Percentiles rank a stretch among this genome's conserved stretches.
Conservation (phyloP, 352 stramenopile species). For the Phytophthora hibernalis region DNA sequence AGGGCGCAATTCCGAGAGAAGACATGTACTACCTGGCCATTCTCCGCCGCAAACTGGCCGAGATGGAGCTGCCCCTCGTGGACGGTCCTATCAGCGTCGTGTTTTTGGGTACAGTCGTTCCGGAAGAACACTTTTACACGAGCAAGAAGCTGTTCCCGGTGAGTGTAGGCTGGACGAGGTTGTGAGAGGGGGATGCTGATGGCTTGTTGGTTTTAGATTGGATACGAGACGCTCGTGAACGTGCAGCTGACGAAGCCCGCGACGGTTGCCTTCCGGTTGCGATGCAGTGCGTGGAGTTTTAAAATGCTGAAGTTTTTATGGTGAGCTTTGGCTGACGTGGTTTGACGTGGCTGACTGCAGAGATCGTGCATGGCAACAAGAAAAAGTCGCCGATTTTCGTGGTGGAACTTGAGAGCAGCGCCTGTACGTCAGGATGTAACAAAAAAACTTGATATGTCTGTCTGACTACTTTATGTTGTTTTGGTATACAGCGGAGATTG, state of each 20-base stretch:
- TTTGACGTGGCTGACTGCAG: slow-evolving; percentile 36
- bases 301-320: neutral
- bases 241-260: slow-evolving; percentile 50
- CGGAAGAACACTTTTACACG: slow-evolving; percentile 75
- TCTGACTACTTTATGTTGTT: slow-evolving; percentile 7
- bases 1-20: slow-evolving; percentile 56
- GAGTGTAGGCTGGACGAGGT: neutral
- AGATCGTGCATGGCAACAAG: slow-evolving; percentile 80
- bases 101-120: slow-evolving; percentile 54
- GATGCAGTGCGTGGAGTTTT: slow-evolving; percentile 56
- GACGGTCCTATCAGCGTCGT: slow-evolving; percentile 76
- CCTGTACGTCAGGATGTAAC: slow-evolving; percentile 39
- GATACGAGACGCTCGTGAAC: slow-evolving; percentile 67
- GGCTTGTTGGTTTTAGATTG: slow-evolving; percentile 43
- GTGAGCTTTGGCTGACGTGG: neutral
- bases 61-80: slow-evolving; percentile 58
- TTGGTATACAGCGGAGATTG: slow-evolving; percentile 48
- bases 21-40: slow-evolving; percentile 83
- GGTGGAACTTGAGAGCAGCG: slow-evolving; percentile 62
- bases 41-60: slow-evolving; percentile 60
- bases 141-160: slow-evolving; percentile 84
- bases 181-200: neutral
- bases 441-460: neutral
- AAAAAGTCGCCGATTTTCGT: slow-evolving; percentile 85
- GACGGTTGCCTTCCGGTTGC: slow-evolving; percentile 46